Conservation (phyloP, 805 yeast genomes). For the Sporopachydermia lactativora region DNA sequence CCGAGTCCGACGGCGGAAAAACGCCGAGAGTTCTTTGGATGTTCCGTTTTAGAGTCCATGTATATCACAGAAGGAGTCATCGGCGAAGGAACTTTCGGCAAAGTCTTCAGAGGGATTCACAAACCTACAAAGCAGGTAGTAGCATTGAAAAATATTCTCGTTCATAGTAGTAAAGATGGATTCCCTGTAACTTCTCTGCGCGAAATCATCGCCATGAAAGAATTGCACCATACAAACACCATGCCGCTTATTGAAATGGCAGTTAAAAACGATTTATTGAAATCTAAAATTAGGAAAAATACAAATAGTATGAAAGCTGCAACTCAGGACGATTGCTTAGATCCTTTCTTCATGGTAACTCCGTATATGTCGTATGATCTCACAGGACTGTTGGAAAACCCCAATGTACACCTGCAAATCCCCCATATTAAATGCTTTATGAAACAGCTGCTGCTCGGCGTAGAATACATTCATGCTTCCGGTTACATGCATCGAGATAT, state of each 20-base stretch:
- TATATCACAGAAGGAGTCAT: constrained; percentile 18
- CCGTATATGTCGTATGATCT: constrained; percentile 90
- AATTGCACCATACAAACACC: constrained; percentile 53
- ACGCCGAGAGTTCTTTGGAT: background rate
- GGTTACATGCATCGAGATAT: constrained; percentile 75
- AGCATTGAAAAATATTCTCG: constrained; percentile 78
- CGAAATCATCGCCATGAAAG: constrained; percentile 73
- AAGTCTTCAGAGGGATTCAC: constrained; percentile 39
- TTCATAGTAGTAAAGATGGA: constrained; percentile 59
- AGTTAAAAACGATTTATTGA: constrained; percentile 26
- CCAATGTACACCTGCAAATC: constrained; percentile 41
- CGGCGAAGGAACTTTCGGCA: constrained; percentile 80
- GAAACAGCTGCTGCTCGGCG: constrained; percentile 65
- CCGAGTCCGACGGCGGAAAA: no score
- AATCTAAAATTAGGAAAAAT: constrained; percentile 6
- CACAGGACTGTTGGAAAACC: constrained; percentile 79
- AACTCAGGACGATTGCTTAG: constrained; percentile 4
- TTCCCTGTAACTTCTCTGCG: constrained; percentile 93
- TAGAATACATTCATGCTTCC: constrained; percentile 61
- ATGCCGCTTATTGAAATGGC: constrained; percentile 72
- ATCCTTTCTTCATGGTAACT: constrained; percentile 63
- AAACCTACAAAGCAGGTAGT: constrained; percentile 44
- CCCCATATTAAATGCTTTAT: constrained; percentile 74
- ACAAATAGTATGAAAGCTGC: constrained; percentile 5
- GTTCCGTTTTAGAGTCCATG: background rate